phyloP scores from a whole-genome alignment of 768 basidiomycete species.

The Arthromyces matolae region DNA sequence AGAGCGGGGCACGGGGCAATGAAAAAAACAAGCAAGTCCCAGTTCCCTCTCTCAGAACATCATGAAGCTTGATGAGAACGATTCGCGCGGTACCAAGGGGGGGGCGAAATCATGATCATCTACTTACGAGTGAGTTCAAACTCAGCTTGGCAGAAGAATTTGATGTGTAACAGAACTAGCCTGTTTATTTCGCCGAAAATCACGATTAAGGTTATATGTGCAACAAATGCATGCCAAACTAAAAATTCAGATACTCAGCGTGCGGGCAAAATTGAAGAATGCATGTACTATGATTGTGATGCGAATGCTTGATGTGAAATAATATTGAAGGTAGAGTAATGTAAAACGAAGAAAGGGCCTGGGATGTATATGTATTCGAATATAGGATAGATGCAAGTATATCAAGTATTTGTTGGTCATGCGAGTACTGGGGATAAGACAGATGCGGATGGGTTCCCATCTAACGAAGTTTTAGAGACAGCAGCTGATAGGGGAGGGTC shows the following conservation, averaged over 20 bases:
- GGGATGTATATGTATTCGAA: slow-evolving; percentile 11
- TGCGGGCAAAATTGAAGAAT: too few relatives aligned
- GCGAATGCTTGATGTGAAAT: slow-evolving; percentile 3
- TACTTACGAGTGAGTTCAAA: slow-evolving; percentile 6
- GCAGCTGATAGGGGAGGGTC: slow-evolving; percentile 3
- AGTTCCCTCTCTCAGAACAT: slow-evolving; percentile 1
- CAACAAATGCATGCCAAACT: too few relatives aligned
- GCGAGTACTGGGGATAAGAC: slow-evolving; percentile 10
- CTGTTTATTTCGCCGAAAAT: too few relatives aligned
- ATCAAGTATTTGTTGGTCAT: slow-evolving; percentile 9
- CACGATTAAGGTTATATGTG: too few relatives aligned
- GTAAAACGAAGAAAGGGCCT: too few relatives aligned
- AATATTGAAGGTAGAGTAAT: slow-evolving; percentile 13
- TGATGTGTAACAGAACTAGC: too few relatives aligned
- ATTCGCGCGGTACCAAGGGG: background rate
- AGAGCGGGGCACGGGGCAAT: background rate
- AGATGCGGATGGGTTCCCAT: slow-evolving; percentile 12
- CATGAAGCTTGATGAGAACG: slow-evolving; percentile 10
- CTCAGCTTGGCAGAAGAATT: slow-evolving; percentile 13
- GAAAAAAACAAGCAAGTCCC: background rate
- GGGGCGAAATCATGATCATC: too few relatives aligned
- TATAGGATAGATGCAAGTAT: slow-evolving; percentile 14
- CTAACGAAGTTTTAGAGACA: slow-evolving; percentile 9
- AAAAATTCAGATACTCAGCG: too few relatives aligned
- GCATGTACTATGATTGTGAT: slow-evolving; percentile 5